Conservation (phyloP, 192 early-diverging fungal genomes). For the Radiomyces spectabilis region DNA sequence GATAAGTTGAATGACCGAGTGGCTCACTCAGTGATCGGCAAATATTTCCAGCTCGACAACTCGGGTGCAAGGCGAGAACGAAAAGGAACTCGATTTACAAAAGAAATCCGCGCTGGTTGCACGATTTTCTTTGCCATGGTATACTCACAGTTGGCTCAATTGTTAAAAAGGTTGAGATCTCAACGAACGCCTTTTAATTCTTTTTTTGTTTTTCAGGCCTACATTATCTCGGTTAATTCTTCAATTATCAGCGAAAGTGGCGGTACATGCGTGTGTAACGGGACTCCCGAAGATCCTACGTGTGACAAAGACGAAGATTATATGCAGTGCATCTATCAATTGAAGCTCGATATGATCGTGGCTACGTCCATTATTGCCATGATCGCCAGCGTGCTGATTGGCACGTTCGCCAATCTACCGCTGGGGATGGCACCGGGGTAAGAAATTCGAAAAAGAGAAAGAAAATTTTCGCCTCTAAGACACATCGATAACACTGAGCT, state of each 20-base stretch:
- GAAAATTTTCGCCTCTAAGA: not conserved
- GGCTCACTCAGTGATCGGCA: constrained; percentile 48
- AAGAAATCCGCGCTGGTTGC: constrained; percentile 57
- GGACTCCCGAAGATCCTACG: constrained; percentile 33
- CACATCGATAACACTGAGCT: too few relatives aligned
- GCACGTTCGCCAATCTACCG: constrained; percentile 65
- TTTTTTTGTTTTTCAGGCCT: constrained; percentile 5
- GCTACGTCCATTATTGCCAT: constrained; percentile 61
- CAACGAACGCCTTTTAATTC: too few relatives aligned
- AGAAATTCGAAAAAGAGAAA: too few relatives aligned
- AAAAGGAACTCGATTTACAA: constrained; percentile 49
- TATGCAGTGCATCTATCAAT: constrained; percentile 46
- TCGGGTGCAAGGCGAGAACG: constrained; percentile 50
- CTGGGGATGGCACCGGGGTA: constrained; percentile 73
- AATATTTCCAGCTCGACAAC: constrained; percentile 53
- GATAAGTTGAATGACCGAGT: constrained; percentile 45
- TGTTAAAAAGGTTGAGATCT: not conserved
- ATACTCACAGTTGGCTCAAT: constrained; percentile 20
- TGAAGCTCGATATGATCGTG: constrained; percentile 65
- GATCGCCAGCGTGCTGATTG: constrained; percentile 59
- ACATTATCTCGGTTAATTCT: constrained; percentile 51
- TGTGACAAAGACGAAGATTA: constrained; percentile 54
- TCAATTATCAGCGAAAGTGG: constrained; percentile 63
- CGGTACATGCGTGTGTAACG: constrained; percentile 64
- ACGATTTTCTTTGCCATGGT: constrained; percentile 38